Evolutionary conservation across 1,139 yeast genomes (phyloP), one percentile per base, ranked within the genome.

Genomic region (Keqinozyma sinolaborantium): DNA sequence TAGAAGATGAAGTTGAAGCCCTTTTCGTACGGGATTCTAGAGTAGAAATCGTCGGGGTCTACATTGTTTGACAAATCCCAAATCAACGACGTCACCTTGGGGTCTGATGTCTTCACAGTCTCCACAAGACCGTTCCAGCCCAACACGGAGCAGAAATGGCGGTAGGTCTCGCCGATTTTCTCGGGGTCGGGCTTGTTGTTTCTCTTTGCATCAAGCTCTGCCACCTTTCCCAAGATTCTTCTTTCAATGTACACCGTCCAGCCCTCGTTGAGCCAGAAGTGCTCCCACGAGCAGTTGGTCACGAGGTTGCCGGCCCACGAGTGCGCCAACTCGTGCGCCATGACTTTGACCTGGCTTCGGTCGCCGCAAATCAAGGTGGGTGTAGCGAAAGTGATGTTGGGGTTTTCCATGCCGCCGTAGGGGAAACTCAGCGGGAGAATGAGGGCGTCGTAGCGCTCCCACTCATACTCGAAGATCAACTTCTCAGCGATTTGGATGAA

Each of bases 381-480:
- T 1, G 68, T 60, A 19, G 60, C 62, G 41, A 58, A 62, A 1
- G 66, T 59, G 37, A 60, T 51, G 35, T 60, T 60, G 18, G 68
- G 68, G 36, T 58, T 61, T 37, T 61, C 68, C 68, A 61, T 61
- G 9, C 67, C 68, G 11, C 68, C 68, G 36, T 61, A 61, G 2
- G 68, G 68, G 42, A 60, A 61, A 32, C 58, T 55, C 30, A 51
- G 42, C 2, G 67, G 67, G 16, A 61, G 44, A 3, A 61, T 60
- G 34, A 61, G 47, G 3, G 60, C 56, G 41, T 61, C 64, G 34
- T 53, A 61, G 14, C 51, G 41, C 3, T 44, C 38, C 68, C 68
- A 61, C 41, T 61, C 67, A 38, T 61, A 61, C 23, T 48, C 52
- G 40, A 58, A 60, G 5, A 60, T 51, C 33, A 60, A 47, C 5